These are phyloP conservation scores for Carnegiea gigantea DNA, from an alignment of 179 eudicot genomes.

Conservation along the genomic window DNA sequence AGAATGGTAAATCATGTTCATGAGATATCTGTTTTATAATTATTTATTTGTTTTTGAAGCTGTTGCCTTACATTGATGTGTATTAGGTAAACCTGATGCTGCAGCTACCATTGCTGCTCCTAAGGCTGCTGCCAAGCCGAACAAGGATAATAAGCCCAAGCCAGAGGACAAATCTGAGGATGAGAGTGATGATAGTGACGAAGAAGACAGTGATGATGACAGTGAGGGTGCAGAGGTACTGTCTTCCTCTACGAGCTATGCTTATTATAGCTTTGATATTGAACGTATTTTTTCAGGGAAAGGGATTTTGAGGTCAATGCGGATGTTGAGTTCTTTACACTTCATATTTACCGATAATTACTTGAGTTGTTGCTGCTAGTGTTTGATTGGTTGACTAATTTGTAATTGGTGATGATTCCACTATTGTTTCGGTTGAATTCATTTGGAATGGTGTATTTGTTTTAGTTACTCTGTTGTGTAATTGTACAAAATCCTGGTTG, in stretches of 20 bases:
- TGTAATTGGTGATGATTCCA: neutral
- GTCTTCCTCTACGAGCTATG: neutral
- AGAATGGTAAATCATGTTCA: constrained; percentile 24
- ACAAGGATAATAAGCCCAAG: constrained; percentile 25
- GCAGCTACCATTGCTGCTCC: constrained; percentile 4
- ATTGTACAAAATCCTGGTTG: too few relatives aligned
- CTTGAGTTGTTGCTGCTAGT: too few relatives aligned
- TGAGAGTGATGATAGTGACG: constrained; percentile 26
- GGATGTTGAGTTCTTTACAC: too few relatives aligned
- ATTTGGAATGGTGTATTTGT: too few relatives aligned
- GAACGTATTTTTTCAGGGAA: neutral
- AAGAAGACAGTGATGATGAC: constrained; percentile 25
- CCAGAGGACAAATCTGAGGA: constrained; percentile 11
- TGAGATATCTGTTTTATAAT: neutral
- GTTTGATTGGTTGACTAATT: neutral
- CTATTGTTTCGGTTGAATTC: too few relatives aligned
- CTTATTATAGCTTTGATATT: neutral
- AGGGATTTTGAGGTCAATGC: neutral
- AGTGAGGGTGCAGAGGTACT: neutral
- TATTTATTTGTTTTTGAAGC: neutral
- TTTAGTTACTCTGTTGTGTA: too few relatives aligned
- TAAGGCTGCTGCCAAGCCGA: constrained; percentile 21
- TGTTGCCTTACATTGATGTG: neutral
- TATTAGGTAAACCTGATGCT: constrained; percentile 16
- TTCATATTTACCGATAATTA: too few relatives aligned